Conservation (phyloP, 2,329 filamentous ascomycete genomes). For the Fusarium sp. region DNA sequence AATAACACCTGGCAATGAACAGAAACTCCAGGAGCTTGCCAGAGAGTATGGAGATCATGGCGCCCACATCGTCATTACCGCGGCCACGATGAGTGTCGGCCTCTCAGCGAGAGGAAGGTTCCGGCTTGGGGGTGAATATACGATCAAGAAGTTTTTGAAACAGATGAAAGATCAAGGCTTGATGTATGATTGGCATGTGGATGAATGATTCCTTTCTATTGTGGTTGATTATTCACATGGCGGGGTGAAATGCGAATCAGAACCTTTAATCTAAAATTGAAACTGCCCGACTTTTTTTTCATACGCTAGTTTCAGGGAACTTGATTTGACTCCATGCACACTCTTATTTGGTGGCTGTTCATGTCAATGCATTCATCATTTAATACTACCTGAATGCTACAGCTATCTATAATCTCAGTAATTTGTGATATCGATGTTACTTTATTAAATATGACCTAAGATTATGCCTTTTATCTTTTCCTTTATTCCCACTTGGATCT, state of each 20-base stretch:
- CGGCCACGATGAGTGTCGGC: background rate
- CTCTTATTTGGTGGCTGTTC: background rate
- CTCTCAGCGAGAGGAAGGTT: background rate
- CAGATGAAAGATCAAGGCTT: background rate
- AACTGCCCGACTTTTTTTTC: background rate
- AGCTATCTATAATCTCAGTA: background rate
- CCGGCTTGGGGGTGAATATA: background rate
- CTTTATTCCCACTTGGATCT: slow-evolving; percentile 41
- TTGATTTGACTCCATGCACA: background rate
- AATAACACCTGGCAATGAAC: background rate
- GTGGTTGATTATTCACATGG: background rate
- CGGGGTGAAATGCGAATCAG: background rate
- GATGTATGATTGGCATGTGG: background rate
- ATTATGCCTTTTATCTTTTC: rapidly evolving
- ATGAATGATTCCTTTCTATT: background rate
- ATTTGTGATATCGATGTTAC: background rate
- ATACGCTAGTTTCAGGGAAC: background rate
- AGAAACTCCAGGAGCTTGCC: background rate
- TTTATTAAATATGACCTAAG: background rate
- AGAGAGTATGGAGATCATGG: background rate
- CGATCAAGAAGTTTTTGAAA: background rate
- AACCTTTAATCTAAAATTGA: background rate
- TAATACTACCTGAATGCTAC: rapidly evolving
- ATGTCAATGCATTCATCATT: background rate
- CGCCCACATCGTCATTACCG: background rate